Conservation (phyloP, 257 asterid genomes). For the Scutellaria galericulata region DNA sequence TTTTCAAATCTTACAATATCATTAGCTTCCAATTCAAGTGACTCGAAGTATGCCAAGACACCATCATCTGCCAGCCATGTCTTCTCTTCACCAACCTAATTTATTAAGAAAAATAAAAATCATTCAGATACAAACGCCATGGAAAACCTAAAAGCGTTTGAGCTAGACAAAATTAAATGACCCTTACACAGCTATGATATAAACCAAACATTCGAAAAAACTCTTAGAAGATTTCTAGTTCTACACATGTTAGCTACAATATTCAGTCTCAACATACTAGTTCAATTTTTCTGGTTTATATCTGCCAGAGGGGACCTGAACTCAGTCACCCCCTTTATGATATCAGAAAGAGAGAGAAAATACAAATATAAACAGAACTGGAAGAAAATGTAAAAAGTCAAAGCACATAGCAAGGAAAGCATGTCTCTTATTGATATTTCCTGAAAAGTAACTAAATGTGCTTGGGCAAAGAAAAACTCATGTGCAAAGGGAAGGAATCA, state of each 20-base stretch:
- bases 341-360: slow-evolving; percentile 11
- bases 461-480: slow-evolving; percentile 9
- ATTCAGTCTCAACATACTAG: not conserved
- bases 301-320: slow-evolving; percentile 25
- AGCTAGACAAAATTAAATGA: slow-evolving; percentile 3
- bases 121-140: slow-evolving; percentile 29
- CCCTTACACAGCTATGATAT: slow-evolving; percentile 9
- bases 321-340: slow-evolving; percentile 17
- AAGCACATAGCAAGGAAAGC: slow-evolving; percentile 17
- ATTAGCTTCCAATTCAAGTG: slow-evolving; percentile 79
- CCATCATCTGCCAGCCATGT: slow-evolving; percentile 93
- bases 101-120: slow-evolving; percentile 27
- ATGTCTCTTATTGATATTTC: slow-evolving; percentile 11
- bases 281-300: slow-evolving; percentile 6
- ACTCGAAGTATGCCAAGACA: slow-evolving; percentile 73
- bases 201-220: slow-evolving; percentile 1
- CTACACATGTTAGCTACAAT: not conserved
- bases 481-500: slow-evolving; percentile 4
- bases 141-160: slow-evolving; percentile 20
- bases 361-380: too few relatives aligned
- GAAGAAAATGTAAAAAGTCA: slow-evolving; percentile 25
- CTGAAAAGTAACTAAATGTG: not conserved
- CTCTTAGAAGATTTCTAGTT: slow-evolving; percentile 14
- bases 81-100: slow-evolving; percentile 66
- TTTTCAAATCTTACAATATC: slow-evolving; percentile 61